Evolutionary conservation across 257 asterid species (phyloP).

Genomic region (Capsicum chinense): DNA sequence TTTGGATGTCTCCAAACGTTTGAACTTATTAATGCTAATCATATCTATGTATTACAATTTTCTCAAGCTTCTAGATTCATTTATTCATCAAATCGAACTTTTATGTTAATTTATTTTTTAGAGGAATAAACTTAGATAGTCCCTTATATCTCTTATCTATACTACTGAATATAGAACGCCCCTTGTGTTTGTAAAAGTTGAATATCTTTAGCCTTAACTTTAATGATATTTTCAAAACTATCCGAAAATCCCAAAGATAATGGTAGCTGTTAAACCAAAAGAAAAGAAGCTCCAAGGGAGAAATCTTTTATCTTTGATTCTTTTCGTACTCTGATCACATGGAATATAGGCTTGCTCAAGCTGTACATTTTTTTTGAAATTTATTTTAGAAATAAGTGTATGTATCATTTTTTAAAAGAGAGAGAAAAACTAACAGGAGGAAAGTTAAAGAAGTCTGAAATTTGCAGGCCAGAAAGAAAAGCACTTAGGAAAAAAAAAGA

Average conservation of each 20-base stretch:
- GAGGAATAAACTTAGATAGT: too few relatives aligned
- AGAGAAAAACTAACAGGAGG: neutral
- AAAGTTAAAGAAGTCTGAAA: neutral
- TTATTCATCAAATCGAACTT: neutral
- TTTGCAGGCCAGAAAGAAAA: neutral
- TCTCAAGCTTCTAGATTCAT: neutral
- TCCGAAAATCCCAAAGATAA: neutral
- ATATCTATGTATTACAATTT: neutral
- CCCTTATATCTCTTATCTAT: neutral
- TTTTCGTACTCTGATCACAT: neutral
- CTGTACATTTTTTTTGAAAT: neutral
- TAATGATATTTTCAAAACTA: neutral
- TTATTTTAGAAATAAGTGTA: neutral
- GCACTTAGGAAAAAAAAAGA: neutral
- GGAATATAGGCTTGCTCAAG: neutral
- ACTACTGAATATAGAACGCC: neutral
- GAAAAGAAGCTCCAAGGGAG: neutral
- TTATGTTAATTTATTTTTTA: neutral
- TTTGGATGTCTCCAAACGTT: neutral
- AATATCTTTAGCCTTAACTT: neutral
- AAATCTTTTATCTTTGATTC: neutral
- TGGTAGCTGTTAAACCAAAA: neutral
- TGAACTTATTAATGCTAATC: neutral
- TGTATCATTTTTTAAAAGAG: neutral
- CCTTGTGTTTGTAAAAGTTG: neutral